Evolutionary conservation across 768 basidiomycete genomes (phyloP), one percentile per base, ranked within the genome.

Genomic region (Trametes cinnabarina): DNA sequence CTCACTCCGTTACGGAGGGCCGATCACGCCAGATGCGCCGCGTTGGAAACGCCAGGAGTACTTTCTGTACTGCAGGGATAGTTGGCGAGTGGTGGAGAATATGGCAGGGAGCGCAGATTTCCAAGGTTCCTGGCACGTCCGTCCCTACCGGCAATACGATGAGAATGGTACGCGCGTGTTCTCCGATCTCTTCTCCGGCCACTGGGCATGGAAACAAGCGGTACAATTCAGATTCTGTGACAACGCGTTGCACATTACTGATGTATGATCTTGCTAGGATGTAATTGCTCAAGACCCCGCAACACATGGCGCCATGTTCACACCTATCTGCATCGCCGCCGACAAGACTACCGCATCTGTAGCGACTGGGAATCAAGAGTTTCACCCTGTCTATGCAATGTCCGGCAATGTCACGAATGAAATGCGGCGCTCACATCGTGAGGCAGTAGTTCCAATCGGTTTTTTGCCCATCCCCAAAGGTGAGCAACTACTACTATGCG

Each of bases 331-430:
- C n/a, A 17, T 40, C 20, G 42, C 76, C 0, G 74, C 71, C 47
- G 73, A 80, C 55, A 78, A 78, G 54, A 78, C 76, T 0, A 77
- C 73, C 0, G 73, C 76, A 0, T 78, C 68, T 3, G 66, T 71
- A 3, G 65, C 46, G 2, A 64, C 53, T 0, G 66, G 67, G 4
- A 39, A 67, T 0, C 59, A 62, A 8, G 57, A 68, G 11, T 72
- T 62, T 37, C 58, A 70, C 23, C 67, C 67, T 0, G 23, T 71
- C 2, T 72, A 70, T 26, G 34, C 56, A 10, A 67, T 64, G 1
- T 39, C 63, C 4, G 68, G 71, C 0, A 62, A 63, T 8, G 12
- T 67, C 0, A 43, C 57, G 1, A 68, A 67, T 25, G 34, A 49
- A 28, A 46, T 66, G 1, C 57, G 57, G 0, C 44, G 63, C 6